Conservation (phyloP, 2,329 filamentous ascomycete genomes). For the Aspergillus fructus region DNA sequence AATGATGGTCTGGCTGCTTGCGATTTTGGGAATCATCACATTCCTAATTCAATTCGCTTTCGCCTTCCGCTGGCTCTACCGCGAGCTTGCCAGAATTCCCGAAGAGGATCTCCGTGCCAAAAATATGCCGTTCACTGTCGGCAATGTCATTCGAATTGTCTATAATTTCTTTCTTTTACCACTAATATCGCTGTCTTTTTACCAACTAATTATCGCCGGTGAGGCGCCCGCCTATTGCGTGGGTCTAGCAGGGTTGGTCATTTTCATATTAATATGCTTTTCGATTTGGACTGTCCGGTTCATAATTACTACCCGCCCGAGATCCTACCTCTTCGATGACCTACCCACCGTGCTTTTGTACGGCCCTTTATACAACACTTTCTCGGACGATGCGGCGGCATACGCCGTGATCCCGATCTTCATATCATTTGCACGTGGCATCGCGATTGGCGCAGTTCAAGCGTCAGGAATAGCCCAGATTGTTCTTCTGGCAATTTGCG, state of each 20-base stretch:
- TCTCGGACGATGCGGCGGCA: slow-evolving; percentile 85
- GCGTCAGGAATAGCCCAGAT: slow-evolving; percentile 91
- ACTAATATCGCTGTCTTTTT: slow-evolving; percentile 81
- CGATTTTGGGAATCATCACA: slow-evolving; percentile 68
- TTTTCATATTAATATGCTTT: slow-evolving; percentile 71
- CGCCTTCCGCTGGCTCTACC: slow-evolving; percentile 71
- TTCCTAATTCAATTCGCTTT: slow-evolving; percentile 76
- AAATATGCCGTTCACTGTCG: slow-evolving; percentile 82
- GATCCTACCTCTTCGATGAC: slow-evolving; percentile 89
- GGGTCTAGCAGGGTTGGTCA: slow-evolving; percentile 70
- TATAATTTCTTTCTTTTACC: slow-evolving; percentile 93
- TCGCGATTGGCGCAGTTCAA: slow-evolving; percentile 90
- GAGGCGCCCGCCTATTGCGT: slow-evolving; percentile 69
- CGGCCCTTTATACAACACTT: slow-evolving; percentile 95
- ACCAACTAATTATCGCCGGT: slow-evolving; percentile 77
- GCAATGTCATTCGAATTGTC: slow-evolving; percentile 77
- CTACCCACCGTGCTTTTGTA: slow-evolving; percentile 85
- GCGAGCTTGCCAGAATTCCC: slow-evolving; percentile 66
- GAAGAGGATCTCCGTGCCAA: slow-evolving; percentile 89
- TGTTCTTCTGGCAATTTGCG: slow-evolving; percentile 87
- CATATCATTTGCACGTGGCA: slow-evolving; percentile 79
- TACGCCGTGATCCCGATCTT: slow-evolving; percentile 87
- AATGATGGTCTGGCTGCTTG: slow-evolving; percentile 87
- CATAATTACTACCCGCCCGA: slow-evolving; percentile 76
- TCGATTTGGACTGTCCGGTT: slow-evolving; percentile 76